Conservation (phyloP, 306 rosid species). For the Gleditsia sinensis region DNA sequence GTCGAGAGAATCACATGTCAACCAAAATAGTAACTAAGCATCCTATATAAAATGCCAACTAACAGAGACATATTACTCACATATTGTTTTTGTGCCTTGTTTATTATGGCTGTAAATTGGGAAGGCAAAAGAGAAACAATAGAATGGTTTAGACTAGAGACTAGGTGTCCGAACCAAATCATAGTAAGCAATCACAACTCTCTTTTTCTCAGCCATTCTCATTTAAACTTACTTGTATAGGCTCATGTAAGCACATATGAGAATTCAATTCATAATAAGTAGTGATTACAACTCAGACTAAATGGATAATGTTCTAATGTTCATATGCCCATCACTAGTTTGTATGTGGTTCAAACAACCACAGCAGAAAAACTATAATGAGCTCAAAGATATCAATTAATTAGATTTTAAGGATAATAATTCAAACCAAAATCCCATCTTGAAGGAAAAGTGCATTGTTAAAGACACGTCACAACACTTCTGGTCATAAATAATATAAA, state of each 20-base stretch:
- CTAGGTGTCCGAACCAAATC: background rate
- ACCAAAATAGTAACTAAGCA: constrained; percentile 2
- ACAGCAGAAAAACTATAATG: background rate
- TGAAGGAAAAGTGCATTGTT: background rate
- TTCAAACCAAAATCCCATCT: background rate
- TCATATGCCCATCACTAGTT: constrained; percentile 19
- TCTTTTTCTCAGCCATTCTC: background rate
- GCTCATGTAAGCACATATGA: background rate
- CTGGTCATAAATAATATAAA: background rate
- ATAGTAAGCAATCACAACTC: background rate
- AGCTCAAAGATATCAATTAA: background rate
- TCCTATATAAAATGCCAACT: background rate
- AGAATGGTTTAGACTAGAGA: background rate
- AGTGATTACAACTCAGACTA: background rate
- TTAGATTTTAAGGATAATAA: background rate
- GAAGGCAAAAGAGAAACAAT: constrained; percentile 8
- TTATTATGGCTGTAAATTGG: background rate
- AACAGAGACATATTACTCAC: background rate
- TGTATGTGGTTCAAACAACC: background rate
- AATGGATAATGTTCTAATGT: background rate
- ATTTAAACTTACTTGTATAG: background rate
- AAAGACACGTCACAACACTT: constrained; percentile 20
- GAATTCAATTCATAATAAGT: background rate
- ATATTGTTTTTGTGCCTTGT: background rate
- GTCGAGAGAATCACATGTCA: constrained; percentile 23